Evolutionary conservation across 495 filamentous ascomycete genomes (phyloP), one percentile per base, ranked within the genome.

Genomic region (Penicillium alfredii): DNA sequence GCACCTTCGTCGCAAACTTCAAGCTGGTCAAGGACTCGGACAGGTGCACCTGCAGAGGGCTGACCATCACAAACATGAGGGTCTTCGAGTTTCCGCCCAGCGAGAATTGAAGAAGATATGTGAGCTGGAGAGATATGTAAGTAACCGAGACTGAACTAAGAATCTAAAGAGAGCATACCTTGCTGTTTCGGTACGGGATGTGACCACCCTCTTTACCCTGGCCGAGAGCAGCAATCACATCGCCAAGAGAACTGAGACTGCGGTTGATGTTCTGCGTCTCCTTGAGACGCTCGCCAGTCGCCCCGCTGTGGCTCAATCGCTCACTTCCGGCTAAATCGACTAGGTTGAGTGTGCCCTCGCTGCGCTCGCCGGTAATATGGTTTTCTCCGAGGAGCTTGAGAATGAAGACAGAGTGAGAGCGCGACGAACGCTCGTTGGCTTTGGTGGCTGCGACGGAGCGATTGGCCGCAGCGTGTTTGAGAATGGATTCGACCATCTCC

Each of bases 61-160:
- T 89, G 44, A 93, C 82, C 87, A 96, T 97, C 60, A 97, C 87
- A 49, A 99, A 94, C 92, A 97, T 99, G 42, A 99, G 83, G 3
- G 93, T 97, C 65, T 95, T 93, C 38, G 83, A 87, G 55, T 95
- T 95, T 21, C 93, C 93, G 10, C 92, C 88, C 0, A 99, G 74
- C 2, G 88, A 94, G 43, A 88, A 94, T 77, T 96, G 86, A 14
- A 99, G 76, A 17, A 99, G 76, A 43, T 97, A 95, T 7, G 92
- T 98, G 35, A 98, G 74, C 84, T 89, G 39, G 14, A 39, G 8
- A 21, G 8, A 33, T 40, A 35, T 25, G 29, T 45, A 32, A 47
- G 15, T 11, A 34, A 11, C 8, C 16, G 3, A 7, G 13, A 33
- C 14, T 18, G 33, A 6, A 8, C 33, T 35, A 15, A 10, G 10